Conservation (phyloP, 441 rosid species). For the Erodium texanum region DNA sequence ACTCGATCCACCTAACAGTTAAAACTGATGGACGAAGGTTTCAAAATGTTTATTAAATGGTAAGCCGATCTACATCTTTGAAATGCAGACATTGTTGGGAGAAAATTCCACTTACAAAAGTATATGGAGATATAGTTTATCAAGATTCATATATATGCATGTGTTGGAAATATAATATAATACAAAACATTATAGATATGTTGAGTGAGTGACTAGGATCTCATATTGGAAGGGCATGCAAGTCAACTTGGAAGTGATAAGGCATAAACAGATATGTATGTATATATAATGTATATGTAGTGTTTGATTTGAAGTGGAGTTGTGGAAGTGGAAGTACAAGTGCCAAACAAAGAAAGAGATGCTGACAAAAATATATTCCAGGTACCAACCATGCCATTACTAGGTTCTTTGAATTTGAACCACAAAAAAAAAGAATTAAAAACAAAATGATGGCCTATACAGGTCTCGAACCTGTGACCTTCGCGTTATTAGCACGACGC, state of each 20-base stretch:
- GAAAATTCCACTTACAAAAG: too few relatives aligned
- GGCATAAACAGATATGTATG: not conserved
- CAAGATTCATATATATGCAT: not conserved
- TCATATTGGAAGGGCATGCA: not conserved
- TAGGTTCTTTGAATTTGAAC: too few relatives aligned
- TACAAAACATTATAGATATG: not conserved
- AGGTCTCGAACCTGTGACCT: slow-evolving; percentile 25
- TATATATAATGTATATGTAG: too few relatives aligned
- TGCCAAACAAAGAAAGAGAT: not conserved
- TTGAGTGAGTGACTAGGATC: not conserved
- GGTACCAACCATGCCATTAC: too few relatives aligned
- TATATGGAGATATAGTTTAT: not conserved
- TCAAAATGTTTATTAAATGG: too few relatives aligned
- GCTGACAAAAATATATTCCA: too few relatives aligned
- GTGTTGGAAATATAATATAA: not conserved
- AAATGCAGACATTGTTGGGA: too few relatives aligned
- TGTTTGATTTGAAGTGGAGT: not conserved
- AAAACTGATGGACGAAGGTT: too few relatives aligned
- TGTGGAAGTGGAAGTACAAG: not conserved
- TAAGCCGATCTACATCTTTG: too few relatives aligned
- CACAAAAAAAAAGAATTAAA: too few relatives aligned
- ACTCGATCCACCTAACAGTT: too few relatives aligned
- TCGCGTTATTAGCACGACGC: slow-evolving; percentile 26
- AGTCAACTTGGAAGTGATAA: not conserved
- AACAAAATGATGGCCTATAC: slow-evolving; percentile 27